Percentiles rank a stretch among this genome's conserved stretches.
These are phyloP conservation scores for Xanthoconium purpureum DNA, from an alignment of 768 basidiomycete genomes.

Conservation along the genomic window DNA sequence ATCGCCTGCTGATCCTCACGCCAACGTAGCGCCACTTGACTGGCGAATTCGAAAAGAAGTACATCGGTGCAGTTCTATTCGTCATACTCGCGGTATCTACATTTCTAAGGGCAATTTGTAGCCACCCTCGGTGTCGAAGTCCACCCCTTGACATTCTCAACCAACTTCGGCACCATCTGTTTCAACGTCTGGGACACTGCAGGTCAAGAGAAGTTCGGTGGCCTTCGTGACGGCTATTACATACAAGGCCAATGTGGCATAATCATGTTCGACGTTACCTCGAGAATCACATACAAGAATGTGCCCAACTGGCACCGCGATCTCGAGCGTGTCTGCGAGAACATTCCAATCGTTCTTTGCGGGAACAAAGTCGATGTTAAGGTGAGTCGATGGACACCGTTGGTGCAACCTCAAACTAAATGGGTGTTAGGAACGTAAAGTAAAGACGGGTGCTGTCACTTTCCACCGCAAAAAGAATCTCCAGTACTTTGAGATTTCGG, in stretches of 20 bases:
- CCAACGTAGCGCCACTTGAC: conserved; percentile 86
- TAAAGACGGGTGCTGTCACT: conserved; percentile 96
- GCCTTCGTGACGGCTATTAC: conserved; percentile 94
- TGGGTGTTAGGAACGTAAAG: conserved; percentile 86
- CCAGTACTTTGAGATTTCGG: conserved; percentile 99
- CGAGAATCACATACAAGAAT: conserved; percentile 99
- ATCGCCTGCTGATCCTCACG: conserved; percentile 57
- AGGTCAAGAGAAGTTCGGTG: conserved; percentile 99
- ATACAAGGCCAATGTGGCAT: conserved; percentile 99
- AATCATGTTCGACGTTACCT: conserved; percentile 99
- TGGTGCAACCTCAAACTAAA: conserved; percentile 2
- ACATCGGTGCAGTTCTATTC: conserved; percentile 69
- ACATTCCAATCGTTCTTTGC: conserved; percentile 98
- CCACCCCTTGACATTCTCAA: conserved; percentile 91
- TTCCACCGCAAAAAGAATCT: conserved; percentile 99
- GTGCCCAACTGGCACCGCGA: conserved; percentile 99
- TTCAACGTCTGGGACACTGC: conserved; percentile 99
- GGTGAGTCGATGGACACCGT: conserved; percentile 45
- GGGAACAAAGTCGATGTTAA: conserved; percentile 99
- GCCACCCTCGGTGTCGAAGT: conserved; percentile 99
- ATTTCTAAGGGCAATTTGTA: conserved; percentile 33
- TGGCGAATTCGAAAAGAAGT: conserved; percentile 99
- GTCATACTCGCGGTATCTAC: conserved; percentile 10
- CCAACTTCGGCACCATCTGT: conserved; percentile 98
- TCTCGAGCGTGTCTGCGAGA: conserved; percentile 99